These are phyloP conservation scores for Hypomyces rosellus DNA, from an alignment of 2,329 filamentous ascomycete genomes.

Conservation along the genomic window DNA sequence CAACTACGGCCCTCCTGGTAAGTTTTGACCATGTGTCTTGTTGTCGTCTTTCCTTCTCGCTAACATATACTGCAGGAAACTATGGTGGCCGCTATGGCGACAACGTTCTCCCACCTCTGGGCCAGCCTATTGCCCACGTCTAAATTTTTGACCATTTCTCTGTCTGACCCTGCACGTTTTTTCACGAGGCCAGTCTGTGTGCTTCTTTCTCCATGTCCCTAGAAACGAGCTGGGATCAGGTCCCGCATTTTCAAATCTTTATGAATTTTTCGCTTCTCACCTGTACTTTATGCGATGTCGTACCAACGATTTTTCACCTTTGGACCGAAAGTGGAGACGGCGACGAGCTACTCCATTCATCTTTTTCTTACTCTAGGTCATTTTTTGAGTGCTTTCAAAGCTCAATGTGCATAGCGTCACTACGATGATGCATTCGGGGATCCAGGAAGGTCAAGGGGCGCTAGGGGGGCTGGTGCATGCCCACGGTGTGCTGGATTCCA, in stretches of 20 bases:
- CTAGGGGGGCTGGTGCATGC: conserved; percentile 6
- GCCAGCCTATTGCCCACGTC: conserved; percentile 18
- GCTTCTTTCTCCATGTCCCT: background rate
- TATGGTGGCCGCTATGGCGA: conserved; percentile 41
- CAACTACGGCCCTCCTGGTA: conserved; percentile 76
- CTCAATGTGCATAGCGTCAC: conserved; percentile 14
- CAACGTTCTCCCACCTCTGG: conserved; percentile 41
- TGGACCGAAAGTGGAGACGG: conserved; percentile 1
- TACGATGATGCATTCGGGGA: conserved; percentile 13
- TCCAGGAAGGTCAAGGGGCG: conserved; percentile 9
- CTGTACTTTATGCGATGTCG: conserved; percentile 17
- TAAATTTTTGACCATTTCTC: conserved; percentile 17
- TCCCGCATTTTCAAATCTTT: conserved; percentile 8
- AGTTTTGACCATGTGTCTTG: conserved; percentile 24
- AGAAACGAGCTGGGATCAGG: background rate
- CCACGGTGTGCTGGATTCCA: conserved; percentile 13
- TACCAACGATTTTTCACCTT: conserved; percentile 11
- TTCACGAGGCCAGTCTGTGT: conserved; percentile 5
- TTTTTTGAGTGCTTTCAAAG: background rate
- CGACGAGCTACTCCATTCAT: conserved; percentile 2
- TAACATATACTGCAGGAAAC: conserved; percentile 37
- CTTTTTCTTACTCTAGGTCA: conserved; percentile 5
- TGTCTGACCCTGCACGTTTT: conserved; percentile 5
- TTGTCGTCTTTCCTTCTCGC: background rate
- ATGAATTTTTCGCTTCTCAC: conserved; percentile 15